Evolutionary conservation across 331 rosid genomes (phyloP).

Genomic region (Pyracantha coccinea): DNA sequence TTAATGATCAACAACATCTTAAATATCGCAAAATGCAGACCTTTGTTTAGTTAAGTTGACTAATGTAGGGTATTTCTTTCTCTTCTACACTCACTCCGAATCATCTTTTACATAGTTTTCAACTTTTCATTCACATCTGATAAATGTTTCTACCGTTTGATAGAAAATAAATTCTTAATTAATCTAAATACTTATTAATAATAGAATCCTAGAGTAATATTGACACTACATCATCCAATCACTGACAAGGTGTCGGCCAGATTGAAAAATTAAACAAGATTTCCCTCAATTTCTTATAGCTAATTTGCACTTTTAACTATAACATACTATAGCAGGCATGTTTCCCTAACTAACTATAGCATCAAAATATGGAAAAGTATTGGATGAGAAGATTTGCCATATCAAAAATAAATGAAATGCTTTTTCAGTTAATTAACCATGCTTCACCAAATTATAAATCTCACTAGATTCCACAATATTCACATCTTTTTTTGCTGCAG

Average conservation of each 20-base stretch:
- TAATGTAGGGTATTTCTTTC: too few species aligned
- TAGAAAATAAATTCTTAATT: too few species aligned
- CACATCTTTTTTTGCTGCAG: neutral
- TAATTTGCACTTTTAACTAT: neutral
- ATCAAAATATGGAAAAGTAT: neutral
- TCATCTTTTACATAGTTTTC: too few species aligned
- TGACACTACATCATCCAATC: constrained; percentile 25
- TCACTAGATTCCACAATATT: neutral
- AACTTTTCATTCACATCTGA: too few species aligned
- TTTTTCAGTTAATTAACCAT: neutral
- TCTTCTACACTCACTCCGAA: too few species aligned
- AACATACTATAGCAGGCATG: neutral
- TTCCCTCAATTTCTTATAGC: neutral
- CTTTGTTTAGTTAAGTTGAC: too few species aligned
- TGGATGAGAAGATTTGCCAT: neutral
- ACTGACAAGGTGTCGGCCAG: constrained; percentile 28
- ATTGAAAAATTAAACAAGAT: constrained; percentile 13
- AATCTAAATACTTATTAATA: neutral
- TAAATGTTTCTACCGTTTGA: too few species aligned
- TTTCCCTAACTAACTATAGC: neutral
- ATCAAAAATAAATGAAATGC: neutral
- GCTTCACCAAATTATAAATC: neutral
- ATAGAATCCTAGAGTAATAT: constrained; percentile 6
- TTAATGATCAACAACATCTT: neutral
- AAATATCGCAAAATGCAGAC: too few species aligned